Percentiles rank a stretch among this genome's conserved stretches.
These are phyloP conservation scores for Barnettozyma californica DNA, from an alignment of 805 yeast species.

Conservation along the genomic window DNA sequence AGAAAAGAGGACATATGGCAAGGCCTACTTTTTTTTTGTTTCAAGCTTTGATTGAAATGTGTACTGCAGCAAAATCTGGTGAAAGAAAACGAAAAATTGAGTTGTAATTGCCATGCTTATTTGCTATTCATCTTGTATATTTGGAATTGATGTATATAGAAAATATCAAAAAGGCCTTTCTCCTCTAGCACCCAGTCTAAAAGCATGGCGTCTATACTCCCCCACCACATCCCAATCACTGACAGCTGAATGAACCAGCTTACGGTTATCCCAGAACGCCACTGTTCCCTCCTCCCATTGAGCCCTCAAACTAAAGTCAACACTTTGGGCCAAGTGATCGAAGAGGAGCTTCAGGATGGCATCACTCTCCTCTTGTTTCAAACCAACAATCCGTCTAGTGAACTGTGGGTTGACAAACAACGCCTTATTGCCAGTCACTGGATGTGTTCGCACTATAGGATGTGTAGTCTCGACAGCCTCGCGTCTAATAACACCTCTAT, in stretches of 20 bases:
- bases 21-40: too few relatives aligned
- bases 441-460: conserved; percentile 59
- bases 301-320: conserved; percentile 21
- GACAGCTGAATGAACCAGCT: conserved; percentile 46
- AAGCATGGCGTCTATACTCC: conserved; percentile 7
- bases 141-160: too few relatives aligned
- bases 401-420: conserved; percentile 47
- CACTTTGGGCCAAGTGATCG: conserved; percentile 42
- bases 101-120: neutral
- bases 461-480: conserved; percentile 29
- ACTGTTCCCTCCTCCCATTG: conserved; percentile 20
- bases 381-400: conserved; percentile 48
- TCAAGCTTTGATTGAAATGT: too few relatives aligned
- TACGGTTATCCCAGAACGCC: conserved; percentile 25
- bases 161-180: conserved; percentile 5
- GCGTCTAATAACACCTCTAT: conserved; percentile 44
- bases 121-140: neutral
- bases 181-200: conserved; percentile 8
- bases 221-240: conserved; percentile 37
- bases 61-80: too few relatives aligned
- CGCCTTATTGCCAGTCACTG: conserved; percentile 60
- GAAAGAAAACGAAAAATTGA: too few relatives aligned
- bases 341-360: conserved; percentile 42
- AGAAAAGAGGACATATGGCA: too few relatives aligned
- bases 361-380: conserved; percentile 45